These are phyloP conservation scores for Hypoxylon fuscum DNA, from an alignment of 495 filamentous ascomycete species.

Conservation along the genomic window DNA sequence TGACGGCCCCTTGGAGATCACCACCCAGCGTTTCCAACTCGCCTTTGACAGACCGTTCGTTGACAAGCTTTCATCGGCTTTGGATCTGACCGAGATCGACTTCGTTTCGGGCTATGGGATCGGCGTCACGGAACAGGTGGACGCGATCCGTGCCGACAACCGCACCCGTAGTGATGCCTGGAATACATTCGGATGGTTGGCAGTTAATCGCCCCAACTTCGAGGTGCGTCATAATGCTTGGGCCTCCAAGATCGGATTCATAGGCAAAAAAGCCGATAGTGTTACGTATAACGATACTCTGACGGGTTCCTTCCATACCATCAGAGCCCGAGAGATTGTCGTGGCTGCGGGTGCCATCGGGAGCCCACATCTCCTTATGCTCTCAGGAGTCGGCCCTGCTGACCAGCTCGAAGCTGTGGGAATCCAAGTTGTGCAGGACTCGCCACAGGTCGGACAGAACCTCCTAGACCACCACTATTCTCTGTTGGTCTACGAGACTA, in stretches of 20 bases:
- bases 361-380: constrained; percentile 72
- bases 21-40: neutral
- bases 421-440: constrained; percentile 70
- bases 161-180: constrained; percentile 12
- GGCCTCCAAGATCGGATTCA: constrained; percentile 16
- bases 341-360: constrained; percentile 78
- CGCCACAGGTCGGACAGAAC: constrained; percentile 82
- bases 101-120: constrained; percentile 12
- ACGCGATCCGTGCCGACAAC: constrained; percentile 13
- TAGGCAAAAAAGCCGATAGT: constrained; percentile 7
- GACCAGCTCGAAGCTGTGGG: constrained; percentile 66
- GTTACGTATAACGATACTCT: constrained; percentile 17
- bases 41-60: constrained; percentile 4
- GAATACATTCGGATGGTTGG: constrained; percentile 6
- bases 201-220: constrained; percentile 11
- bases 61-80: neutral
- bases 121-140: constrained; percentile 4
- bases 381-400: constrained; percentile 74
- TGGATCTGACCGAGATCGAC: constrained; percentile 11
- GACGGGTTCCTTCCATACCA: constrained; percentile 61
- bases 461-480: constrained; percentile 76
- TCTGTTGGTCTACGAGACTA: neutral
- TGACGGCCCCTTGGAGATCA: constrained; percentile 4
- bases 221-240: constrained; percentile 7
- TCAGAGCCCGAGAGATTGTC: constrained; percentile 74